Evolutionary conservation across 331 rosid genomes (phyloP).

Genomic region (Rhamnella rubrinervis): DNA sequence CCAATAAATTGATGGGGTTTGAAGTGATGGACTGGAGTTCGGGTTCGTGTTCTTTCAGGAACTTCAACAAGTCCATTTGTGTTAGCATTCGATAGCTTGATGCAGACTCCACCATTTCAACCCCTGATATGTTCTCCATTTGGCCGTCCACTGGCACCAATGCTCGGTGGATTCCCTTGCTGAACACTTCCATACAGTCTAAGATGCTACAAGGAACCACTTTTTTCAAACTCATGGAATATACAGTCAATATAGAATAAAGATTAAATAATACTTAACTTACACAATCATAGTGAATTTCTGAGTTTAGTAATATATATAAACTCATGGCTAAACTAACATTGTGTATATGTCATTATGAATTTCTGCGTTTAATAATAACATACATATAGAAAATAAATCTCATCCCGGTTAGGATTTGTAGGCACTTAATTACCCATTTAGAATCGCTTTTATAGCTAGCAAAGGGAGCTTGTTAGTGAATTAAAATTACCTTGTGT

Average conservation of each 20-base stretch:
- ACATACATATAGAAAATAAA: too few species aligned
- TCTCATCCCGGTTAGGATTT: too few species aligned
- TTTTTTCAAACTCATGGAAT: not conserved
- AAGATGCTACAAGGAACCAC: constrained; percentile 37
- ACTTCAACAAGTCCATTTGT: constrained; percentile 73
- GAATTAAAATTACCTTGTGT: constrained; percentile 49
- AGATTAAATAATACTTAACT: too few species aligned
- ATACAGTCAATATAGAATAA: too few species aligned
- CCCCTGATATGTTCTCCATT: constrained; percentile 47
- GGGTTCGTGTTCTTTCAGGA: constrained; percentile 39
- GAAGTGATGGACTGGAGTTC: constrained; percentile 31
- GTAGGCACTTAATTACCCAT: too few species aligned
- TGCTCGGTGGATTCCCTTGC: constrained; percentile 89
- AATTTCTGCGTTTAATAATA: too few species aligned
- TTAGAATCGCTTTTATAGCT: too few species aligned
- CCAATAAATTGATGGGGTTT: constrained; percentile 41
- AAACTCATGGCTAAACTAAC: too few species aligned
- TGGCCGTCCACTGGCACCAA: constrained; percentile 69
- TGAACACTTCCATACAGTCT: constrained; percentile 91
- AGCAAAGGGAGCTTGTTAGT: not conserved
- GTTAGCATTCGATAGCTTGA: constrained; percentile 69
- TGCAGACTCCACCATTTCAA: constrained; percentile 69
- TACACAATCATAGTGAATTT: too few species aligned
- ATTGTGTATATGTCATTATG: too few species aligned
- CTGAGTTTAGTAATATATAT: too few species aligned